Conservation (phyloP, 2,329 filamentous ascomycete genomes). For the Talaromyces sp. region DNA sequence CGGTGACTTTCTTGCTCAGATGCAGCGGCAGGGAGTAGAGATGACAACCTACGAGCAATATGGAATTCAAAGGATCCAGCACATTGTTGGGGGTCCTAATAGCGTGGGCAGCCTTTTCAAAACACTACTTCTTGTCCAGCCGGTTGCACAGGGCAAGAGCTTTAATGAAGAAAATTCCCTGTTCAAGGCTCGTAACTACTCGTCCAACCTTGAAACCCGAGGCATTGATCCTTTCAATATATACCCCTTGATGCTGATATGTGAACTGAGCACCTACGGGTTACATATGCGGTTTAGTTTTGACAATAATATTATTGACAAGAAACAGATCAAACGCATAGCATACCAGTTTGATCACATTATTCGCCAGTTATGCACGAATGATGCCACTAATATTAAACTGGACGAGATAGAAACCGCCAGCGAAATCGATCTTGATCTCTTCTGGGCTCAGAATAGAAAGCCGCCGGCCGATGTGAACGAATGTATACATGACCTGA, state of each 20-base stretch:
- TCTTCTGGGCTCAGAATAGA: constrained; percentile 10
- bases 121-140: constrained; percentile 36
- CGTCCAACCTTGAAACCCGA: constrained; percentile 50
- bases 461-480: neutral
- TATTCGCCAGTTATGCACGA: neutral
- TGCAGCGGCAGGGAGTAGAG: constrained; percentile 52
- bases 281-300: constrained; percentile 60
- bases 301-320: constrained; percentile 52
- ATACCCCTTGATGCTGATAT: constrained; percentile 61
- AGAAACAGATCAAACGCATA: constrained; percentile 37
- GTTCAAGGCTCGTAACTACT: constrained; percentile 46
- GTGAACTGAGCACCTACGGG: constrained; percentile 50
- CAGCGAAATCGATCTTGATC: neutral
- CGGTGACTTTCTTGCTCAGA: constrained; percentile 49
- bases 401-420: constrained; percentile 1
- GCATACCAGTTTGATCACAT: constrained; percentile 2
- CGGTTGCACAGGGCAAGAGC: neutral
- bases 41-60: constrained; percentile 42
- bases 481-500: constrained; percentile 21
- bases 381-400: neutral
- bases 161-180: neutral
- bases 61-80: constrained; percentile 12
- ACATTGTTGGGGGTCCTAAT: constrained; percentile 24
- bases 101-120: constrained; percentile 36
- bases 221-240: constrained; percentile 34